A percentile compares a stretch with the other conserved stretches of the same genome.
Conservation (phyloP, 2,329 filamentous ascomycete species). For the Volutella citrinella region DNA sequence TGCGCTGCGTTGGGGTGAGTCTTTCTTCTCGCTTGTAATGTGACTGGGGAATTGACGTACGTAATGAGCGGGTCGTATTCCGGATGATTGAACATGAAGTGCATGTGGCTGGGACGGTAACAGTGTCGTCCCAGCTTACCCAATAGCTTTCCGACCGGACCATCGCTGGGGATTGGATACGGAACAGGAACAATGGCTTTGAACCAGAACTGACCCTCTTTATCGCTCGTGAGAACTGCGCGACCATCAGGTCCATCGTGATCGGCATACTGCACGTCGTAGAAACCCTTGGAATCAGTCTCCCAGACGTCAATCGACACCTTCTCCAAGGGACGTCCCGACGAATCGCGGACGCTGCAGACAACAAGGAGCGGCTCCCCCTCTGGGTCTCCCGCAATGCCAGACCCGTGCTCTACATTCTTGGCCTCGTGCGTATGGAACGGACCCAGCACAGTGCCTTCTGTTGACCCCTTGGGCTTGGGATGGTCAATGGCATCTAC, state of each 20-base stretch:
- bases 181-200: constrained; percentile 78
- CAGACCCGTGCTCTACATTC: constrained; percentile 44
- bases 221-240: constrained; percentile 22
- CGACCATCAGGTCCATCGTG: constrained; percentile 39
- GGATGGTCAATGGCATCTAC: constrained; percentile 76
- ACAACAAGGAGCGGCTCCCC: constrained; percentile 65
- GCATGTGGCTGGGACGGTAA: constrained; percentile 74
- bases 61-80: background rate
- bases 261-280: constrained; percentile 69
- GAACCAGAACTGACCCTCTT: constrained; percentile 63
- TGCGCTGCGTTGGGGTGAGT: too few relatives aligned
- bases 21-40: too few relatives aligned
- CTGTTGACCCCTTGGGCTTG: constrained; percentile 62
- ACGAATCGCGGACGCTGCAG: constrained; percentile 62
- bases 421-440: constrained; percentile 74
- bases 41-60: too few relatives aligned
- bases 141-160: constrained; percentile 73
- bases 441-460: constrained; percentile 72
- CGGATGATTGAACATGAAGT: constrained; percentile 73
- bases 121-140: constrained; percentile 63
- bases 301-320: constrained; percentile 78
- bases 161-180: constrained; percentile 81
- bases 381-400: constrained; percentile 60
- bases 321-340: constrained; percentile 54
- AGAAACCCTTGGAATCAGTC: constrained; percentile 70